A percentile compares a stretch with the other conserved stretches of the same genome.
Evolutionary conservation across 805 yeast species (phyloP).

Genomic region (Priceomyces medius): DNA sequence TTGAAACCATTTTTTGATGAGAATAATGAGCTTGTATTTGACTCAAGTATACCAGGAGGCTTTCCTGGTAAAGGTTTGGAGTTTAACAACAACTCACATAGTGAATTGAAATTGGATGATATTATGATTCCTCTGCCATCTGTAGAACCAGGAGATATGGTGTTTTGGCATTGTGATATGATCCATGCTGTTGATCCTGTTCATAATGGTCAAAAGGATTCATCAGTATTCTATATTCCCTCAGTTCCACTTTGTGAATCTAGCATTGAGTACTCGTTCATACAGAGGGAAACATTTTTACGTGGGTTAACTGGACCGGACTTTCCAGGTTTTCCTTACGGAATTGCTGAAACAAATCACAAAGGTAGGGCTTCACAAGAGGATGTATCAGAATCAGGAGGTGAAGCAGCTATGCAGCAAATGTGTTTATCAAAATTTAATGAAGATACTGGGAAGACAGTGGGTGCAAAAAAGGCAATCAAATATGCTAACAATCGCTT

Average conservation of each 20-base stretch:
- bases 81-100: slow-evolving; percentile 25
- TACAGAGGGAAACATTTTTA: slow-evolving; percentile 20
- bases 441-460: slow-evolving; percentile 6
- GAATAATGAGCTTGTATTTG: slow-evolving; percentile 28
- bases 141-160: slow-evolving; percentile 43
- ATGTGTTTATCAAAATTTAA: slow-evolving; percentile 17
- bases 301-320: slow-evolving; percentile 23
- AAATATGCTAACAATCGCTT: slow-evolving; percentile 7
- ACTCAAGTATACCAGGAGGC: slow-evolving; percentile 39
- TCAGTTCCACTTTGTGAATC: slow-evolving; percentile 30
- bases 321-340: slow-evolving; percentile 24
- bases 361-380: slow-evolving; percentile 16
- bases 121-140: slow-evolving; percentile 35
- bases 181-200: slow-evolving; percentile 41
- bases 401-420: slow-evolving; percentile 16
- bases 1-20: slow-evolving; percentile 40
- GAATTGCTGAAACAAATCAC: slow-evolving; percentile 20
- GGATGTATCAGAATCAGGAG: slow-evolving; percentile 19
- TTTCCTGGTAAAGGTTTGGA: slow-evolving; percentile 37
- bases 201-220: slow-evolving; percentile 31
- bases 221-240: slow-evolving; percentile 40
- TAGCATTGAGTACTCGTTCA: slow-evolving; percentile 16
- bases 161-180: slow-evolving; percentile 45
- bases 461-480: slow-evolving; percentile 12
- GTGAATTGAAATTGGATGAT: slow-evolving; percentile 31